phyloP scores from a whole-genome alignment of 208 protist genomes.

The Tritrichomonas musculus region DNA sequence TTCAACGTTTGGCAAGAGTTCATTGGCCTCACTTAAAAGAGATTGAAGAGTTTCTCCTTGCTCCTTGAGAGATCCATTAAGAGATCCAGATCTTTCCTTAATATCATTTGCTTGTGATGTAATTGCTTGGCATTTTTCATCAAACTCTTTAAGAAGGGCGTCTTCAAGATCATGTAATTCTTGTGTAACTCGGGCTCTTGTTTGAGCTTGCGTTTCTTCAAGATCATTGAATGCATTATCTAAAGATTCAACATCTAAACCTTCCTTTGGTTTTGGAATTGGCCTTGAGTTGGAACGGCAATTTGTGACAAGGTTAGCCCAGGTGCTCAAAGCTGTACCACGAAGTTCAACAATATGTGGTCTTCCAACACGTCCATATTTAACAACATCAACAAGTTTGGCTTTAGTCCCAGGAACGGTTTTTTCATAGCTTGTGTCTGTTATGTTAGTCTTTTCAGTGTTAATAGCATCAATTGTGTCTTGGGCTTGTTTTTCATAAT shows the following conservation, averaged over 20 bases:
- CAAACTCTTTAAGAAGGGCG: not conserved
- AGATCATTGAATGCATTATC: not conserved
- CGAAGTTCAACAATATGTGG: conserved; percentile 23
- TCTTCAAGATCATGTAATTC: not conserved
- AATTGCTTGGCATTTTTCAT: not conserved
- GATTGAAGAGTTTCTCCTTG: not conserved
- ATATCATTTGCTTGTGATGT: not conserved
- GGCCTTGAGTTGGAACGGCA: not conserved
- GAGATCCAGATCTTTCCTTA: not conserved
- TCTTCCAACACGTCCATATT: not conserved
- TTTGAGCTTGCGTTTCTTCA: not conserved
- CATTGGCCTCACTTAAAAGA: not conserved
- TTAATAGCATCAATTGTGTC: not conserved
- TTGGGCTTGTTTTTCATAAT: not conserved
- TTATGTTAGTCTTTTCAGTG: not conserved
- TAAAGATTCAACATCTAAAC: not conserved
- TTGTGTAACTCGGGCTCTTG: not conserved
- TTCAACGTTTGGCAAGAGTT: not conserved
- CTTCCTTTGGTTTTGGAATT: not conserved
- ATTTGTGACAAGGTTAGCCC: not conserved
- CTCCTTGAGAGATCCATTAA: not conserved
- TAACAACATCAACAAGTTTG: not conserved
- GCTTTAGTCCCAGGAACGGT: not conserved
- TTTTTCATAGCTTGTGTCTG: not conserved
- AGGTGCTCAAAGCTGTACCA: not conserved